These are phyloP conservation scores for Vaccinium vitisidaea DNA, from an alignment of 148 eudicot species.

Conservation along the genomic window DNA sequence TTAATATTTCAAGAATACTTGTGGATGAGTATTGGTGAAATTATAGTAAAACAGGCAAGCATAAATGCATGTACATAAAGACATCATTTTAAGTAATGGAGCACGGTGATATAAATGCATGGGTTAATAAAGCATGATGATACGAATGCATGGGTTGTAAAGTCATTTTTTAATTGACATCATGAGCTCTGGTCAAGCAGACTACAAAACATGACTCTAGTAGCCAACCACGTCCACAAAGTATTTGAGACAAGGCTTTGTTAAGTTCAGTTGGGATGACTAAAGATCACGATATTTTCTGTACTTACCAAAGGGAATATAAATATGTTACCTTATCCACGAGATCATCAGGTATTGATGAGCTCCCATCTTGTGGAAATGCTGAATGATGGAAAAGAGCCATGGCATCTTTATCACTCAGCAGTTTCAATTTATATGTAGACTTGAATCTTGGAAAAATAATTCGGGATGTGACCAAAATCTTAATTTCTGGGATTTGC, in stretches of 20 bases:
- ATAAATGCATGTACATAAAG: background rate
- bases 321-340: slow-evolving; percentile 20
- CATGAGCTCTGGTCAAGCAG: background rate
- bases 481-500: slow-evolving; percentile 22
- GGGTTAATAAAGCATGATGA: background rate
- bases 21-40: background rate
- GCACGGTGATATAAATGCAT: background rate
- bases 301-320: background rate
- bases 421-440: slow-evolving; percentile 21
- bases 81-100: background rate
- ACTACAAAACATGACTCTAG: background rate
- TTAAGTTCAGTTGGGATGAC: background rate
- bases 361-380: slow-evolving; percentile 18
- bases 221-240: background rate
- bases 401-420: slow-evolving; percentile 30
- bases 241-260: background rate
- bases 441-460: slow-evolving; percentile 20
- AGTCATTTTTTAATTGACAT: background rate
- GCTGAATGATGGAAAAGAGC: slow-evolving; percentile 29
- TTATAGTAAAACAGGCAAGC: background rate
- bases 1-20: background rate
- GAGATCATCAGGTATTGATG: slow-evolving; percentile 19
- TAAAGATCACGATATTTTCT: background rate
- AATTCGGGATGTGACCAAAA: slow-evolving; percentile 36
- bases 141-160: background rate